Conservation (phyloP, 306 rosid genomes). For the Ziziphus jujuba region DNA sequence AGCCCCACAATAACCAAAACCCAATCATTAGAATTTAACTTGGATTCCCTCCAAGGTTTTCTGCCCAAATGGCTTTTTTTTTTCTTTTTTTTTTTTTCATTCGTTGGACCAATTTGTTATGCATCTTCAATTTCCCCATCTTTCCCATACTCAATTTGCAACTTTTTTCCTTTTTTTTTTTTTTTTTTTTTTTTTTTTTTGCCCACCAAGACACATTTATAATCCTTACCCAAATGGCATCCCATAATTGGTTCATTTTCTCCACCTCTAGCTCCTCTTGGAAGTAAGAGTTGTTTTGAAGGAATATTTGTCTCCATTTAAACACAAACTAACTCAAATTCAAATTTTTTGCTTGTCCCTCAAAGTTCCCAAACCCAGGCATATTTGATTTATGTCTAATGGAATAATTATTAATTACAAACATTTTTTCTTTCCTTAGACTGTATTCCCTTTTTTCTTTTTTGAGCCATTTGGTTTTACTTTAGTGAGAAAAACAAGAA, state of each 20-base stretch:
- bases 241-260: neutral
- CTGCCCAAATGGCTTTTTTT: neutral
- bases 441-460: neutral
- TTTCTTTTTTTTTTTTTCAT: too few relatives aligned
- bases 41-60: constrained; percentile 25
- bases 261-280: too few relatives aligned
- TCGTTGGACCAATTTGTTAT: neutral
- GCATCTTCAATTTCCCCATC: neutral
- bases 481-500: neutral
- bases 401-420: neutral
- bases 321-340: too few relatives aligned
- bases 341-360: constrained; percentile 26
- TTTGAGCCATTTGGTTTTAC: constrained; percentile 11
- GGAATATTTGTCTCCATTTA: too few relatives aligned
- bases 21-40: constrained; percentile 16
- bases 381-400: neutral
- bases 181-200: too few relatives aligned
- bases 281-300: neutral
- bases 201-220: neutral
- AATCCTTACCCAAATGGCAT: neutral
- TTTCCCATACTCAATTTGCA: too few relatives aligned
- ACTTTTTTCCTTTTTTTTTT: too few relatives aligned
- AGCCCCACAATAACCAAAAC: constrained; percentile 16
- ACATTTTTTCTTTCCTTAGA: constrained; percentile 11
- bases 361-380: constrained; percentile 31